Base-by-base conservation (phyloP, 345 rosid species). In the Adansonia digitata region DNA sequence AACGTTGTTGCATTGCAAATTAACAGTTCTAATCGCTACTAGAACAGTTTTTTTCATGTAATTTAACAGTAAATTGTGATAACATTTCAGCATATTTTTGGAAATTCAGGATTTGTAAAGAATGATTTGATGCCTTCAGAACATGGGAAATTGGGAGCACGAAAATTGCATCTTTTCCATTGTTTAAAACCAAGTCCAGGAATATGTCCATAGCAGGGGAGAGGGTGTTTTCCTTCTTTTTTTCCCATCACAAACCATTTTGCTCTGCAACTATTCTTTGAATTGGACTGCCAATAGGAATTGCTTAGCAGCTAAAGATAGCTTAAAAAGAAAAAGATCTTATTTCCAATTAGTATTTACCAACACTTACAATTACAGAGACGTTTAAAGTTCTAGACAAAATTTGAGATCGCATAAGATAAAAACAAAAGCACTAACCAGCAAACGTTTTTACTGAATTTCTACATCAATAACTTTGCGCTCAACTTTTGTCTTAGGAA, bases 401-500 rank as follows among this genome's bases (percentile, higher is more conserved):
- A 72, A 34, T 64, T 77, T n/a, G 29, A 79, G 8, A n/a, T 34
- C 13, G 2, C 45, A 22, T 14, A 63, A 17, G 11, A 7, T 0
- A 22, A 29, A 49, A 52, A 22, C 37, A 18, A 72, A 40, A 6
- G 53, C 67, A 49, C 57, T 1, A 62, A 17, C 7, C 43, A 12
- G 12, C 37, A 14, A 27, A n/a, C 37, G 9, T 34, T 53, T 60
- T 60, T 62, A 85, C 79, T 83, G 81, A 42, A 88, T 77, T 14
- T 83, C 73, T 0, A 88, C 88, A 77, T 88, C 82, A 1, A 85
- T 5, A 29, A 88, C 87, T 80, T 84, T 84, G 68, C 84, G 88
- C 78, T 86, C 87, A 1, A 86, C 87, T 79, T 87, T 89, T 18
- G 84, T 75, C 77, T 92, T 92, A 0, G 98, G 96, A 78, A 92